A percentile compares a stretch with the other conserved stretches of the same genome.
Evolutionary conservation across 2,329 filamentous ascomycete species (phyloP).

Genomic region (Colletotrichum plurivorum): DNA sequence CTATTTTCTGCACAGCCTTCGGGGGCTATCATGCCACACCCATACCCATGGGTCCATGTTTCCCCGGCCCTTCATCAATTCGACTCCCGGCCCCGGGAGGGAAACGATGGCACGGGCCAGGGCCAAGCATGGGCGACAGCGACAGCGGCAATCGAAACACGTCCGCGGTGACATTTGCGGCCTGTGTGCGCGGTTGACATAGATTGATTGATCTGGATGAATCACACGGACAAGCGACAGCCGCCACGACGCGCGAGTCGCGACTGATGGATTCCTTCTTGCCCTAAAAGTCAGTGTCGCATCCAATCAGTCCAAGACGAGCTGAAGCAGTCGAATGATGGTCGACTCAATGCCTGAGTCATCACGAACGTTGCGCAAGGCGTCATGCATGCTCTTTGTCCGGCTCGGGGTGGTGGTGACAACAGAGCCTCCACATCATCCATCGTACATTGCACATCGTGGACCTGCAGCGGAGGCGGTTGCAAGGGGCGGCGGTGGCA

Average conservation of each 20-base stretch:
- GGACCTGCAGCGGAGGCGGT: conserved; percentile 16
- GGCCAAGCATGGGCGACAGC: conserved; percentile 8
- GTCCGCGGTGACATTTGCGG: conserved; percentile 15
- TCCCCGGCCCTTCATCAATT: conserved; percentile 9
- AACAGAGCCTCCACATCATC: conserved; percentile 15
- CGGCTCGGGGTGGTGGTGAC: background rate
- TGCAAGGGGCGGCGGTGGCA: background rate
- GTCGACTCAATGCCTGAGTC: conserved; percentile 29
- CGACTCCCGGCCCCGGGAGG: background rate
- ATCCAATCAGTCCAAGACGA: background rate
- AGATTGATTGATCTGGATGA: conserved; percentile 7
- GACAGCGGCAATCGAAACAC: conserved; percentile 39
- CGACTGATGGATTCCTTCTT: conserved; percentile 5
- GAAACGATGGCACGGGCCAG: conserved; percentile 8
- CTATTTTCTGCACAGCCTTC: conserved; percentile 32
- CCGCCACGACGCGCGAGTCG: conserved; percentile 26
- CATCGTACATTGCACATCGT: conserved; percentile 3
- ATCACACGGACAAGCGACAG: conserved; percentile 32
- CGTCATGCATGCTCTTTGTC: conserved; percentile 32
- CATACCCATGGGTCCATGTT: background rate
- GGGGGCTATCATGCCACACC: conserved; percentile 14
- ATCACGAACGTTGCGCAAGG: background rate
- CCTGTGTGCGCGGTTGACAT: conserved; percentile 19
- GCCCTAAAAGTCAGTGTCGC: background rate
- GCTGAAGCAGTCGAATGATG: background rate